These are phyloP conservation scores for Annona squamosa DNA, from an alignment of 164 flowering plant genomes.

Conservation along the genomic window DNA sequence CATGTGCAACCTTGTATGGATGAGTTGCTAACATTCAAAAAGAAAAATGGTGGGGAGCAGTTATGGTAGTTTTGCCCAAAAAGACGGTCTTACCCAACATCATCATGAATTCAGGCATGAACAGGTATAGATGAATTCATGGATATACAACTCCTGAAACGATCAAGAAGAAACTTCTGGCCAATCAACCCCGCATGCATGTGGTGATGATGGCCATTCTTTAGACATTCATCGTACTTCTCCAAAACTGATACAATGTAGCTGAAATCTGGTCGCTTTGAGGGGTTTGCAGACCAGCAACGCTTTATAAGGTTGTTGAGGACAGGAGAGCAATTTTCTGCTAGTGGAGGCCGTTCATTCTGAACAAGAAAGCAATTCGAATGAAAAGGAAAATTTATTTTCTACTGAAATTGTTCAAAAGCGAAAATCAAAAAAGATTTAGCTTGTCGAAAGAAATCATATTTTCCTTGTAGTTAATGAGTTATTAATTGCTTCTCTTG, in stretches of 20 bases:
- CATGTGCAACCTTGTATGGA: not conserved
- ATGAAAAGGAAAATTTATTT: not conserved
- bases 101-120: slow-evolving; percentile 37
- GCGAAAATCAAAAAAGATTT: slow-evolving; percentile 1
- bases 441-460: not conserved
- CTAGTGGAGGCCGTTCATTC: slow-evolving; percentile 84
- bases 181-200: slow-evolving; percentile 42
- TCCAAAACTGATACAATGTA: slow-evolving; percentile 65
- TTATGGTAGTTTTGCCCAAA: not conserved
- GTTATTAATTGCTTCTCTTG: not conserved
- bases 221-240: slow-evolving; percentile 71
- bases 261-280: slow-evolving; percentile 85
- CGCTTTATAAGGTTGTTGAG: slow-evolving; percentile 79
- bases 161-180: slow-evolving; percentile 41
- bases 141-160: slow-evolving; percentile 60
- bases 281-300: slow-evolving; percentile 87
- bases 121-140: slow-evolving; percentile 62
- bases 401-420: not conserved
- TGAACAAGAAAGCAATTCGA: slow-evolving; percentile 21
- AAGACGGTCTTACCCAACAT: slow-evolving; percentile 8
- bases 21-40: not conserved
- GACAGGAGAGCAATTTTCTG: slow-evolving; percentile 80
- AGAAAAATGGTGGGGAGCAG: not conserved
- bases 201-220: slow-evolving; percentile 70
- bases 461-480: not conserved